A percentile compares a stretch with the other conserved stretches of the same genome.
phyloP scores from a whole-genome alignment of 805 yeast species.

The Metschnikowia koreensis region DNA sequence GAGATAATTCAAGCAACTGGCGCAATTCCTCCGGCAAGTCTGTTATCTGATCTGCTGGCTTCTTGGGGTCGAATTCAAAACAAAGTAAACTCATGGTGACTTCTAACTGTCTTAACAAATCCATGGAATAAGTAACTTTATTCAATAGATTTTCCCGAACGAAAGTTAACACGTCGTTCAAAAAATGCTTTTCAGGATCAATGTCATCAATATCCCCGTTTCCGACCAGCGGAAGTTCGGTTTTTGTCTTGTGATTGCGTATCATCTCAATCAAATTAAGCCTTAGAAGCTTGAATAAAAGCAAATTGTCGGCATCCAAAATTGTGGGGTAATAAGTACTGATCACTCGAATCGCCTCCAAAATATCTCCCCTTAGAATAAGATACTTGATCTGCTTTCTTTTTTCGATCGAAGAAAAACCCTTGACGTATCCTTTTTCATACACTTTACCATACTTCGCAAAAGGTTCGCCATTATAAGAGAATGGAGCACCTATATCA shows the following conservation, averaged over 20 bases:
- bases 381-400: constrained; percentile 53
- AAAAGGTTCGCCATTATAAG: background rate
- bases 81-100: constrained; percentile 78
- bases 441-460: background rate
- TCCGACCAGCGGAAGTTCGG: constrained; percentile 7
- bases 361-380: constrained; percentile 60
- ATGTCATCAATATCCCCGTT: background rate
- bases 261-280: constrained; percentile 81
- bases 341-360: constrained; percentile 54
- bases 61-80: constrained; percentile 41
- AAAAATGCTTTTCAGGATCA: constrained; percentile 45
- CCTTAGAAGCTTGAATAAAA: constrained; percentile 72
- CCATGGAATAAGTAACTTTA: constrained; percentile 56
- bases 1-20: constrained; percentile 54
- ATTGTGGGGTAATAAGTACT: constrained; percentile 62
- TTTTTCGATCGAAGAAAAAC: constrained; percentile 49
- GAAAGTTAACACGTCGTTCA: constrained; percentile 53
- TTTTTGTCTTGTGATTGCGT: constrained; percentile 38
- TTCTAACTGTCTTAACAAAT: constrained; percentile 70
- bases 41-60: constrained; percentile 32
- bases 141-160: constrained; percentile 61
- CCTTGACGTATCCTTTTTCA: constrained; percentile 21
- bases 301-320: constrained; percentile 57
- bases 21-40: constrained; percentile 56
- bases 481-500: background rate